Percentiles rank a stretch among this genome's conserved stretches.
These are phyloP conservation scores for Elongisporangium senticosum DNA, from an alignment of 352 stramenopile genomes.

Conservation along the genomic window DNA sequence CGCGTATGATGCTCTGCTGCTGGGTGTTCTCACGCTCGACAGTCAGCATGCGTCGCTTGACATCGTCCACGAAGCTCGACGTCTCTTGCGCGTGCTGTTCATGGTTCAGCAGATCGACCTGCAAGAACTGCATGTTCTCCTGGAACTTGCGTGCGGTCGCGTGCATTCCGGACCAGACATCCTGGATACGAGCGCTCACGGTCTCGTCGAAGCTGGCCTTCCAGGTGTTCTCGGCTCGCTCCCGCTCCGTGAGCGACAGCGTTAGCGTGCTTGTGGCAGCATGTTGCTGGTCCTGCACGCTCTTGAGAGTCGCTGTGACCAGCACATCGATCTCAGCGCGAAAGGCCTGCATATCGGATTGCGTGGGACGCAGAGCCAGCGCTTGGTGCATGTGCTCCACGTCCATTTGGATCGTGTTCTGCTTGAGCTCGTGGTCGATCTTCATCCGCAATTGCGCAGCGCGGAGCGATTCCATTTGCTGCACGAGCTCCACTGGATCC, in stretches of 20 bases:
- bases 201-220: constrained; percentile 44
- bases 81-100: constrained; percentile 32
- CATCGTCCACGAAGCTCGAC: constrained; percentile 17
- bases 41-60: constrained; percentile 14
- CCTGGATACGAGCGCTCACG: constrained; percentile 40
- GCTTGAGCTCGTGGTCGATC: constrained; percentile 47
- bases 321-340: constrained; percentile 34
- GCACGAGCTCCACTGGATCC: constrained; percentile 21
- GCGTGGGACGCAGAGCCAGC: constrained; percentile 24
- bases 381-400: constrained; percentile 32
- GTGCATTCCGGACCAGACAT: constrained; percentile 49
- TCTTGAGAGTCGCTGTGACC: constrained; percentile 12
- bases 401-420: constrained; percentile 29
- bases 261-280: constrained; percentile 29
- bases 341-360: constrained; percentile 31
- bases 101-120: constrained; percentile 43
- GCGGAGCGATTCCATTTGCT: constrained; percentile 49
- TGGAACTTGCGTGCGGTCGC: constrained; percentile 26
- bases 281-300: constrained; percentile 19
- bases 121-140: constrained; percentile 30
- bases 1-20: constrained; percentile 12
- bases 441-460: constrained; percentile 50
- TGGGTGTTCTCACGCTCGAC: constrained; percentile 16
- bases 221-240: constrained; percentile 51
- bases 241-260: constrained; percentile 23